Base-by-base conservation (phyloP, 805 yeast genomes). In the Candida patagonica region DNA sequence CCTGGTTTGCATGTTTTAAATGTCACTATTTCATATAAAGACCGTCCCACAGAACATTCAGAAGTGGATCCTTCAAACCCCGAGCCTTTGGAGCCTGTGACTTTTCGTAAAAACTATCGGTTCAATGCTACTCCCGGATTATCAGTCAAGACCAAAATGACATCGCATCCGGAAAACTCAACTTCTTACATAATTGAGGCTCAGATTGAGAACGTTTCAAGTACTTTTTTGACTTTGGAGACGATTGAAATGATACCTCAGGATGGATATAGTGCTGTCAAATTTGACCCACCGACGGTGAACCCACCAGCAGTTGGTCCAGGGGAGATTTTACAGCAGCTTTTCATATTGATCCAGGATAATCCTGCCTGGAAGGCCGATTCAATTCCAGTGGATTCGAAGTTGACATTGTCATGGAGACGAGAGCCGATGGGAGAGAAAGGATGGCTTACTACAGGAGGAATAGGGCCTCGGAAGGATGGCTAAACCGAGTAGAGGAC, bases 341-440 rank as follows among this genome's bases (percentile, higher is more conserved):
- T 54, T 15, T 56, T 50, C 37, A 17, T 51, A 10, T 41, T 54
- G 27, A 21, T 27, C 16, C 20, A 26, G 13, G 12, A 16, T 15
- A 35, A 35, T 3, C 29, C 6, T 12, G 3, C 10, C 6, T 5
- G 20, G 16, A 17, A 17, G 19, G 19, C 16, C 6, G 20, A 29
- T 10, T 17, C 37, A 10, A 23, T 15, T 10, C 37, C 37, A 3
- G 23, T 10, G 10, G 23, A 37, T 7, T 37, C 40, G 21, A 38
- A 43, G 26, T 38, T 60, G 19, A 46, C 50, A 3, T 42, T 60
- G 8, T 49, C 51, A 13, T 61, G 66, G 66, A 49, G 61, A 3
- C 48, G 65, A 20, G 62, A 59, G 36, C 63, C 63, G 24, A 38
- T 60, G 29, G 66, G 65, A 6, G 54, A 55, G 23, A 44, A 49